Evolutionary conservation across 2,329 filamentous ascomycete genomes (phyloP).

Genomic region (Ophiocordyceps camponoti-floridani): DNA sequence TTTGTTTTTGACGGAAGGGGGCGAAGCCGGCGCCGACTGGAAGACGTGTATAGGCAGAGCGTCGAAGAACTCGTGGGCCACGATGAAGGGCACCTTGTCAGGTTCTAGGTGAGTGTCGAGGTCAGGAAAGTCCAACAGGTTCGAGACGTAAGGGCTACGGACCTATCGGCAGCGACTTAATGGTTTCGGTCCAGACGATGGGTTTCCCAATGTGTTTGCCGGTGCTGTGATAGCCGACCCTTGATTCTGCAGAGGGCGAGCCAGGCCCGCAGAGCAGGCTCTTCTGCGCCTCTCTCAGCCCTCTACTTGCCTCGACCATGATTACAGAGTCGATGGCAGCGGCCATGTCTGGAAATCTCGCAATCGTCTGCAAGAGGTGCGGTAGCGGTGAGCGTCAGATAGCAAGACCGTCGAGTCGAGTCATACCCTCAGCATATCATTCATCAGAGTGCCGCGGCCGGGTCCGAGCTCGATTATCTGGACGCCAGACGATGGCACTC

Average conservation of each 20-base stretch:
- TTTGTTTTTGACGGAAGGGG: neutral
- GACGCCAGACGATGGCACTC: conserved; percentile 51
- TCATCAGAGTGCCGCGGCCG: conserved; percentile 89
- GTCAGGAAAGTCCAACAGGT: neutral
- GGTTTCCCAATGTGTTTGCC: conserved; percentile 59
- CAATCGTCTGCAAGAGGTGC: conserved; percentile 44
- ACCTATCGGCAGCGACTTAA: conserved; percentile 63
- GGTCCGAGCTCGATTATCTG: conserved; percentile 90
- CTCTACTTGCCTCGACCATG: conserved; percentile 80
- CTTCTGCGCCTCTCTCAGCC: conserved; percentile 62
- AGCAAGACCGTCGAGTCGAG: neutral
- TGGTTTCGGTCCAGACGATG: conserved; percentile 83
- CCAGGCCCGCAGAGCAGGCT: conserved; percentile 61
- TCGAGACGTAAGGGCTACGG: neutral
- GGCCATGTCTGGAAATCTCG: conserved; percentile 63
- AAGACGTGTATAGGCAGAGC: conserved; percentile 93
- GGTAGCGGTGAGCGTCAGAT: conserved; percentile 1
- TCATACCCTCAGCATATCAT: conserved; percentile 66
- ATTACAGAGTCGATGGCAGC: conserved; percentile 73
- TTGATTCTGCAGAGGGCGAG: conserved; percentile 47
- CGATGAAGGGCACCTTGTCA: conserved; percentile 70
- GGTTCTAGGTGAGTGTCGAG: conserved; percentile 24
- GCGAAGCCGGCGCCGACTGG: conserved; percentile 42
- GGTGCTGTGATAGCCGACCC: conserved; percentile 54
- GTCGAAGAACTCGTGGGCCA: conserved; percentile 97